Conservation (phyloP, 331 rosid species). For the Rosa hybrid region DNA sequence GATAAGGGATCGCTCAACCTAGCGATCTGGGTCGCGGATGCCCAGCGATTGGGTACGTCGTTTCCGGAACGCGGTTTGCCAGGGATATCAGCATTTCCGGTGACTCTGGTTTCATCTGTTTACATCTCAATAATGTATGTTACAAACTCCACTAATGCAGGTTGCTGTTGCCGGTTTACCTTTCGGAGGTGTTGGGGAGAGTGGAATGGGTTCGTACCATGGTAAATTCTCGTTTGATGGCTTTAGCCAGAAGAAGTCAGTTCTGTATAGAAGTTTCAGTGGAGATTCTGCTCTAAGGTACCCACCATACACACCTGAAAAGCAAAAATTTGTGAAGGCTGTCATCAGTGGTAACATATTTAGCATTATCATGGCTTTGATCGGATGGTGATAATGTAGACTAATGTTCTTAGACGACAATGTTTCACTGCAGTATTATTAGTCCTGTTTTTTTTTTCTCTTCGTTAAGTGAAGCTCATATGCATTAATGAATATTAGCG, state of each 20-base stretch:
- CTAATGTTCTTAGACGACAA: not conserved
- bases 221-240: constrained; percentile 79
- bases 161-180: constrained; percentile 62
- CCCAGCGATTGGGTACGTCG: too few species aligned
- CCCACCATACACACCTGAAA: constrained; percentile 72
- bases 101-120: not conserved
- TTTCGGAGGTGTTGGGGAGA: constrained; percentile 90
- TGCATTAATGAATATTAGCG: too few species aligned
- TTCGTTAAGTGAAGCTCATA: too few species aligned
- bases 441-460: too few species aligned
- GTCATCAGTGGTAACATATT: constrained; percentile 47
- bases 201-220: constrained; percentile 87
- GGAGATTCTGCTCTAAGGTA: constrained; percentile 64
- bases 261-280: constrained; percentile 61
- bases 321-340: constrained; percentile 57
- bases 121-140: not conserved
- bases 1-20: too few species aligned
- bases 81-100: too few species aligned
- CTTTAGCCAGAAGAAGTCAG: constrained; percentile 81
- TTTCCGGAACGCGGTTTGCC: too few species aligned
- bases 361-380: constrained; percentile 37
- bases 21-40: too few species aligned
- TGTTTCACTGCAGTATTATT: not conserved
- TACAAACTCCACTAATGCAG: constrained; percentile 33
- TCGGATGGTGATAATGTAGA: constrained; percentile 45